These are phyloP conservation scores for Pistacia atlantica DNA, from an alignment of 345 rosid species.

Conservation along the genomic window DNA sequence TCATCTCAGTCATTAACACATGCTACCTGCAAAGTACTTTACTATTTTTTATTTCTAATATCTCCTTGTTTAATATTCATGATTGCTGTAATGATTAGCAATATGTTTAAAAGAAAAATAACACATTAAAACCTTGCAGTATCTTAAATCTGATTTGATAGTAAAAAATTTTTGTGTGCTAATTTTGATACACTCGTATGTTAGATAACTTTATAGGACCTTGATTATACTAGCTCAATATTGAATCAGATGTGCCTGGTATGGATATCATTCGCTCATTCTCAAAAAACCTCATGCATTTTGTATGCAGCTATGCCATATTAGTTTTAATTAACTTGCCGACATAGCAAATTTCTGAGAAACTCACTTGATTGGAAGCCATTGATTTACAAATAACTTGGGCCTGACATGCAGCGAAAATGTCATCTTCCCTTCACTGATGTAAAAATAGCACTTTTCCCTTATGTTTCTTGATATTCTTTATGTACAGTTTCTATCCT, in stretches of 20 bases:
- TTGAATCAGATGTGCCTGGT: not conserved
- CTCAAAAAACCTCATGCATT: too few species aligned
- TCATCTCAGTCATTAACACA: not conserved
- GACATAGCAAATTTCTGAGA: too few species aligned
- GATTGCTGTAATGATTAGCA: not conserved
- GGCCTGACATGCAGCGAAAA: not conserved
- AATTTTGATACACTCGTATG: not conserved
- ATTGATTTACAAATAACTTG: not conserved
- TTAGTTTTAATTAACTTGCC: too few species aligned
- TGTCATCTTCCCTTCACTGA: not conserved
- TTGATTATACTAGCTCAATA: slow-evolving; percentile 6
- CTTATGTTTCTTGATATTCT: not conserved
- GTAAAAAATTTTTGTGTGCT: not conserved
- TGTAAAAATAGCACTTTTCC: not conserved
- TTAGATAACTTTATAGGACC: not conserved
- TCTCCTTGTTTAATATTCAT: not conserved
- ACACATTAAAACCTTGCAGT: not conserved
- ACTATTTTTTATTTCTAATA: not conserved
- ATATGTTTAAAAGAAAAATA: not conserved
- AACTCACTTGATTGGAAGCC: slow-evolving; percentile 4
- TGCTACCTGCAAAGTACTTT: not conserved
- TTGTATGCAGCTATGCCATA: too few species aligned
- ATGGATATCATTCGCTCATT: not conserved
- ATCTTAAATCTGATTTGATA: not conserved
- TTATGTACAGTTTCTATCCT: not conserved